Evolutionary conservation across 2,329 filamentous ascomycete genomes (phyloP).

Genomic region (Colletotrichum sublineola): DNA sequence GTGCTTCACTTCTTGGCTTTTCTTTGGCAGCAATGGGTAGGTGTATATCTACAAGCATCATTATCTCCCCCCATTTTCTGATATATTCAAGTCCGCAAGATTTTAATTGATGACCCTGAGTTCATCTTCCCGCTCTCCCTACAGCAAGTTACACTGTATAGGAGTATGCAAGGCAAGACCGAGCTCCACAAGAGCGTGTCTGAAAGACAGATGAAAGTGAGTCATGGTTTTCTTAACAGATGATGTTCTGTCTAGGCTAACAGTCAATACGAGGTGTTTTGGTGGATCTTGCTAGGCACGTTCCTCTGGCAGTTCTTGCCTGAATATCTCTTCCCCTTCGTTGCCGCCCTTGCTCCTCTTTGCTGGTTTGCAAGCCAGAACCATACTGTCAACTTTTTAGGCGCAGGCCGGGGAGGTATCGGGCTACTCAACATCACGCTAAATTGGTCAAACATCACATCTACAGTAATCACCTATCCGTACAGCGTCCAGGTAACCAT

Average conservation of each 20-base stretch:
- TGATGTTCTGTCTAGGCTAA: background rate
- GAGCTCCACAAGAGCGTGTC: conserved; percentile 30
- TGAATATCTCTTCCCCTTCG: conserved; percentile 71
- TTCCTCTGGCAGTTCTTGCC: conserved; percentile 73
- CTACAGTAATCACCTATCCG: conserved; percentile 64
- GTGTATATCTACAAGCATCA: background rate
- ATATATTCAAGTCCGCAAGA: conserved; percentile 53
- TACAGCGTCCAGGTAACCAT: conserved; percentile 69
- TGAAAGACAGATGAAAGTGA: conserved; percentile 33
- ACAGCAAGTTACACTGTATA: conserved; percentile 36
- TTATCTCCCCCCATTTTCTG: background rate
- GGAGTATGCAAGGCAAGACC: conserved; percentile 37
- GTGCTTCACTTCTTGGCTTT: conserved; percentile 34
- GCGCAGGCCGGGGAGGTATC: conserved; percentile 72
- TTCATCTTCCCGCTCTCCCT: conserved; percentile 46
- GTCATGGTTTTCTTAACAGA: background rate
- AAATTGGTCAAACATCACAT: conserved; percentile 73
- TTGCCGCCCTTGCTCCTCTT: conserved; percentile 71
- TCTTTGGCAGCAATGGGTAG: conserved; percentile 67
- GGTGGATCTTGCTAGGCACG: conserved; percentile 63
- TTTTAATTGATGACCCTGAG: conserved; percentile 70
- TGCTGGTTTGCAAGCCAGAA: conserved; percentile 74
- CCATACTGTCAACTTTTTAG: conserved; percentile 70
- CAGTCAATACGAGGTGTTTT: conserved; percentile 59
- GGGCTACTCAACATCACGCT: conserved; percentile 71